Evolutionary conservation across 768 basidiomycete species (phyloP), one percentile per base, ranked within the genome.

Genomic region (Mrakia hoshinonis): DNA sequence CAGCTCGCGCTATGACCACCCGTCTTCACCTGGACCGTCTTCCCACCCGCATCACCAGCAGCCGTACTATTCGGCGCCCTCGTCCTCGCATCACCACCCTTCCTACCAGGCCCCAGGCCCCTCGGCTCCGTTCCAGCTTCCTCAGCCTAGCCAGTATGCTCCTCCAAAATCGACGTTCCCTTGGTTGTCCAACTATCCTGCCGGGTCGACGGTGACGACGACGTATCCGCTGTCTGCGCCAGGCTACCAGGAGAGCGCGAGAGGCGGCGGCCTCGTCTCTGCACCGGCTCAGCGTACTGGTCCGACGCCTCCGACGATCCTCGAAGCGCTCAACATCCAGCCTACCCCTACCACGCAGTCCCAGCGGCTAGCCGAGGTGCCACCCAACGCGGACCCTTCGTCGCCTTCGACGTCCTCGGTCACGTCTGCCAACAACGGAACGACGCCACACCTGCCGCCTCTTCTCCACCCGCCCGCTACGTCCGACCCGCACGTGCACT

Each of bases 401-500:
- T 48, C 65, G 24, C 47, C 65, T 51, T 36, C 63, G 15, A 46
- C 24, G 39, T 64, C 47, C 39, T 64, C 63, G 0, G 31, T 39
- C 13, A 18, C 26, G 38, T 64, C 64, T 5, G 43, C 15, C 43
- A 68, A 58, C 54, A 34, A 58, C 39, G 64, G 43, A 29, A 29
- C 24, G 3, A 18, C 26, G 34, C 34, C 66, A 11, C 48, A 13
- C 52, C 36, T 39, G 36, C 29, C 34, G n/a, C 48, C 67, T 29
- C 61, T 62, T 12, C 58, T 62, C 22, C 60, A 49, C 15, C 68
- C 60, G 12, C 39, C 68, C 4, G 29, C 34, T 15, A 46, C 60
- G 12, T 47, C 51, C 34, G 36, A 68, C 34, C 38, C 67, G 7
- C 54, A 68, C 39, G 36, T 68, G 1, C 67, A 68, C 54, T 68